Conservation (phyloP, 768 basidiomycete species). For the Mycena maculata region DNA sequence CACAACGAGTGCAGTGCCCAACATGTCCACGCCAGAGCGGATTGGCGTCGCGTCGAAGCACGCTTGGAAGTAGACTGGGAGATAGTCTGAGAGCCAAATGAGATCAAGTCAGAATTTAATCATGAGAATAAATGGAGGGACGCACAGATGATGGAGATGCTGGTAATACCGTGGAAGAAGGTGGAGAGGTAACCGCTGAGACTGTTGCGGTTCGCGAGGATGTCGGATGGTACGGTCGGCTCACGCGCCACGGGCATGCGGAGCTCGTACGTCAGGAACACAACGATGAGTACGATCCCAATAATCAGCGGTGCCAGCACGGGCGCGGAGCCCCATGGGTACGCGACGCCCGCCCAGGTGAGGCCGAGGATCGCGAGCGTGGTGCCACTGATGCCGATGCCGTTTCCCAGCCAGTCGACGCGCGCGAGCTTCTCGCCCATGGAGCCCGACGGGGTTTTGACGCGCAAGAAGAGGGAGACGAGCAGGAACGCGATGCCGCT, state of each 20-base stretch:
- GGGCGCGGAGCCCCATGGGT: conserved; percentile 53
- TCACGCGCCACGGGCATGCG: conserved; percentile 31
- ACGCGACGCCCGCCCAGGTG: conserved; percentile 59
- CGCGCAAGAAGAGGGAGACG: too few relatives aligned
- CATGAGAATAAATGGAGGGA: conserved; percentile 27
- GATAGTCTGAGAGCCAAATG: too few relatives aligned
- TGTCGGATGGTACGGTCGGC: conserved; percentile 34
- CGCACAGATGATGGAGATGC: not conserved
- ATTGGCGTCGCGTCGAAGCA: conserved; percentile 47
- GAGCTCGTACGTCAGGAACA: conserved; percentile 54
- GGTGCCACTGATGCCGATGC: conserved; percentile 51
- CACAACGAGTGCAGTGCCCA: conserved; percentile 46
- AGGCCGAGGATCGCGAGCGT: conserved; percentile 51
- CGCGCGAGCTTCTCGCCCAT: not conserved
- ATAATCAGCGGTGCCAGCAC: conserved; percentile 57
- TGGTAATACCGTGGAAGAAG: not conserved
- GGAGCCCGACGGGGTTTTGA: too few relatives aligned
- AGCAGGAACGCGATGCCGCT: too few relatives aligned
- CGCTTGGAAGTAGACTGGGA: conserved; percentile 49
- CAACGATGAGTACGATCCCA: conserved; percentile 50
- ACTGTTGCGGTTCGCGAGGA: conserved; percentile 32
- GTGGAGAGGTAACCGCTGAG: conserved; percentile 1
- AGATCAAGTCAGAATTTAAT: conserved; percentile 30
- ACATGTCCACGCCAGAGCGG: conserved; percentile 47
- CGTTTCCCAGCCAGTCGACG: not conserved